A percentile compares a stretch with the other conserved stretches of the same genome.
Evolutionary conservation across 805 yeast genomes (phyloP).

Genomic region (Metschnikowia corniflorae): DNA sequence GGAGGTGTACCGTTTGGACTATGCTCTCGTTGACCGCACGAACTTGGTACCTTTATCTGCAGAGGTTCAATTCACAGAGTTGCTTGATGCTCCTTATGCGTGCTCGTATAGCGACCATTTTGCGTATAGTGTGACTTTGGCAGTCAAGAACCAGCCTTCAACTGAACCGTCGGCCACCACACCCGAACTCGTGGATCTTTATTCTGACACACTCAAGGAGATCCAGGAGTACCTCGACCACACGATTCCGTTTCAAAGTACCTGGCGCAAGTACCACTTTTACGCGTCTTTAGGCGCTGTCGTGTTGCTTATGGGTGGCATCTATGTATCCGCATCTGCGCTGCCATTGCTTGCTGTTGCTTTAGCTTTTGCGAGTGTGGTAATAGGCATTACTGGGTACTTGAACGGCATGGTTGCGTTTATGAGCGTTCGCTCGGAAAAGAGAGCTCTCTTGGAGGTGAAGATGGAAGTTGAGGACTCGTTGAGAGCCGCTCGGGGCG

Average conservation of each 20-base stretch:
- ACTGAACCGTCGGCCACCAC: conserved; percentile 3
- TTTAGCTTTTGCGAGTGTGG: conserved; percentile 52
- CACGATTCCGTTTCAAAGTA: conserved; percentile 55
- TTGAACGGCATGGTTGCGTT: conserved; percentile 75
- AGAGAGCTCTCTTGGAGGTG: conserved; percentile 73
- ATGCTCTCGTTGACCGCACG: conserved; percentile 69
- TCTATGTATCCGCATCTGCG: conserved; percentile 57
- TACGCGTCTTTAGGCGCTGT: conserved; percentile 43
- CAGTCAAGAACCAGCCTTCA: conserved; percentile 12
- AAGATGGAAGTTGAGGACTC: conserved; percentile 55
- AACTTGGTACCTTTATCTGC: conserved; percentile 57
- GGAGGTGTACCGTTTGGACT: conserved; percentile 88
- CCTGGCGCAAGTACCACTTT: conserved; percentile 67
- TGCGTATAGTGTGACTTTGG: conserved; percentile 53
- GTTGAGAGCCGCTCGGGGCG: conserved; percentile 4
- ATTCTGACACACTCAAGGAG: conserved; percentile 21
- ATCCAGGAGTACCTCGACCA: conserved; percentile 30
- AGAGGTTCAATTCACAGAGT: conserved; percentile 69
- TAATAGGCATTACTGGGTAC: conserved; percentile 62
- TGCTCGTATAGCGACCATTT: conserved; percentile 91
- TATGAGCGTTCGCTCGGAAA: conserved; percentile 75
- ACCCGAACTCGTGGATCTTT: conserved; percentile 29
- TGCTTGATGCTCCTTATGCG: conserved; percentile 46
- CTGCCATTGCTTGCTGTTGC: conserved; percentile 65
- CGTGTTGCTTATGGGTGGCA: conserved; percentile 48